phyloP scores from a whole-genome alignment of 192 early-diverging fungal genomes.

The Gigaspora rosea region DNA sequence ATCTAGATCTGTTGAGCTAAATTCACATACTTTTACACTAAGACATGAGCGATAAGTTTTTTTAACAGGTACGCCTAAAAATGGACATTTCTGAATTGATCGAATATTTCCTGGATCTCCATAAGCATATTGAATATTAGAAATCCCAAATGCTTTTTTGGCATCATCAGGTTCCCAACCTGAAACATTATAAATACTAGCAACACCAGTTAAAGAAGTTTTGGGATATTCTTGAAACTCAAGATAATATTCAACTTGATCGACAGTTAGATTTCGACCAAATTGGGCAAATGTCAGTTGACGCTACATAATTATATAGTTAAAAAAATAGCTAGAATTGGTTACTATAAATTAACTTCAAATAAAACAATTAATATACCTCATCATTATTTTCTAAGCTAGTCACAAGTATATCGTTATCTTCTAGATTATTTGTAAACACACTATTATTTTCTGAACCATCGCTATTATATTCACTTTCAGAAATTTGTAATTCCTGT shows the following conservation, averaged over 20 bases:
- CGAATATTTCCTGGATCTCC: neutral
- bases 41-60: neutral
- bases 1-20: neutral
- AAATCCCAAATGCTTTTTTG: neutral
- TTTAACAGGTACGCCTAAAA: neutral
- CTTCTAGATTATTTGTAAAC: no score
- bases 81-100: neutral
- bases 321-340: no score
- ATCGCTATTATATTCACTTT: no score
- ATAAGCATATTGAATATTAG: slow-evolving; percentile 1
- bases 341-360: no score
- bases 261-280: neutral
- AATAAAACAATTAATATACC: no score
- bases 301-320: no score
- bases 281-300: neutral
- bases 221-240: slow-evolving; percentile 14
- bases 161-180: neutral
- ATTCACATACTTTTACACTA: slow-evolving; percentile 4
- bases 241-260: slow-evolving; percentile 1
- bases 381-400: no score
- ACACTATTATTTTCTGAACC: no score
- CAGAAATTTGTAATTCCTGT: no score
- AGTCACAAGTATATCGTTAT: no score
- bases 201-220: neutral
- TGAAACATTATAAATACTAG: slow-evolving; percentile 6